These are phyloP conservation scores for Salix dunnii DNA, from an alignment of 345 rosid genomes.

Conservation along the genomic window DNA sequence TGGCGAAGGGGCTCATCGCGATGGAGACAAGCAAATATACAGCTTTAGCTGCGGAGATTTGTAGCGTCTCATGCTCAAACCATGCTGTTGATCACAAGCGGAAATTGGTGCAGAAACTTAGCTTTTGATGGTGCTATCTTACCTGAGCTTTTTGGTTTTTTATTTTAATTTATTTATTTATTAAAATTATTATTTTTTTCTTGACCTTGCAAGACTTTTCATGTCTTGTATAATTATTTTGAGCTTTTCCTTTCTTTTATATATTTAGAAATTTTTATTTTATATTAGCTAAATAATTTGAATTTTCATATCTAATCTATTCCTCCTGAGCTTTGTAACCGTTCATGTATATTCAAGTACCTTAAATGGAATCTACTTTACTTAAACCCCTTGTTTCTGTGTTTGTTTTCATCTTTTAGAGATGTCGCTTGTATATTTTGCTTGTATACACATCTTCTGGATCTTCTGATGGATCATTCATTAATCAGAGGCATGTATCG, in stretches of 20 bases:
- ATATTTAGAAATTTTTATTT: background rate
- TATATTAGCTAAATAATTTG: background rate
- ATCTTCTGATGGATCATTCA: no score
- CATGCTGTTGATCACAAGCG: background rate
- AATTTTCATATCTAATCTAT: background rate
- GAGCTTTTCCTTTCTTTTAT: rapidly evolving
- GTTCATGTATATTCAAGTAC: background rate
- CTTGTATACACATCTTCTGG: no score
- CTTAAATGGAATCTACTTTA: no score
- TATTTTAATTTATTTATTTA: background rate
- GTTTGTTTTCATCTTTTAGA: background rate
- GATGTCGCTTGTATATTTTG: no score
- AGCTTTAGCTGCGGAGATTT: background rate
- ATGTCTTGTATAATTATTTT: background rate
- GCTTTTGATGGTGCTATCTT: constrained; percentile 43
- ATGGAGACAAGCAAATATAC: constrained; percentile 15
- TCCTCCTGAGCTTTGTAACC: constrained; percentile 18
- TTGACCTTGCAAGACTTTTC: constrained; percentile 29
- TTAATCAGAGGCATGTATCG: no score
- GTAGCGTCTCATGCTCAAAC: background rate
- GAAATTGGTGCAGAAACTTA: background rate
- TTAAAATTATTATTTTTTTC: background rate
- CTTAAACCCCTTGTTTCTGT: no score
- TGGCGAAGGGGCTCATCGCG: background rate
- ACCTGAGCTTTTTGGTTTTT: constrained; percentile 42